phyloP scores from a whole-genome alignment of 176 grass and related monocot species.

The Aegilops speltoides region DNA sequence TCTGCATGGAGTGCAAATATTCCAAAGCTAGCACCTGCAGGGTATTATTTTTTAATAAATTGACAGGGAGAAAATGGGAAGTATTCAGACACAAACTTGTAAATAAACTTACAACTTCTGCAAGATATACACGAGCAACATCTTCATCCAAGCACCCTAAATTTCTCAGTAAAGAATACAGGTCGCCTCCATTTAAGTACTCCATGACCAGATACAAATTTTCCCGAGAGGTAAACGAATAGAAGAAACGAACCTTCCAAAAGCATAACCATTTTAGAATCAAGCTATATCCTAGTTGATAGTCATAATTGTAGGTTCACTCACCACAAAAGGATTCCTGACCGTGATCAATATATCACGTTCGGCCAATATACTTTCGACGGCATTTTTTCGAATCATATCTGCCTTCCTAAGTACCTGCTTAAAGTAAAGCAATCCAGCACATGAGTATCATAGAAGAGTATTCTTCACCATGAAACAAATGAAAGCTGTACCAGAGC shows the following conservation, averaged over 20 bases:
- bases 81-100: constrained; percentile 14
- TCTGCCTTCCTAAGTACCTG: constrained; percentile 98
- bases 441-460: constrained; percentile 24
- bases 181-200: constrained; percentile 96
- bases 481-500: not conserved
- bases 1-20: constrained; percentile 91
- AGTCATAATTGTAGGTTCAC: constrained; percentile 26
- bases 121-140: constrained; percentile 96
- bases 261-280: constrained; percentile 41
- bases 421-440: constrained; percentile 31
- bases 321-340: constrained; percentile 98
- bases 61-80: not conserved
- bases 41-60: constrained; percentile 22
- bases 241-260: constrained; percentile 96
- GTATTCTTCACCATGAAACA: not conserved
- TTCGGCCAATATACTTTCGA: constrained; percentile 99
- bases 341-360: constrained; percentile 97
- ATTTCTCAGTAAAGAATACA: constrained; percentile 96
- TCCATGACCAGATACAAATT: constrained; percentile 99
- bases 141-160: constrained; percentile 98
- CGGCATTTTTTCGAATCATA: constrained; percentile 99
- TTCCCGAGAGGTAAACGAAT: constrained; percentile 97
- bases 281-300: constrained; percentile 20
- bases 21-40: constrained; percentile 96
- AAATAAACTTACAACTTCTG: constrained; percentile 92